Evolutionary conservation across 2,329 filamentous ascomycete species (phyloP).

Genomic region (Cryphonectria parasitica): DNA sequence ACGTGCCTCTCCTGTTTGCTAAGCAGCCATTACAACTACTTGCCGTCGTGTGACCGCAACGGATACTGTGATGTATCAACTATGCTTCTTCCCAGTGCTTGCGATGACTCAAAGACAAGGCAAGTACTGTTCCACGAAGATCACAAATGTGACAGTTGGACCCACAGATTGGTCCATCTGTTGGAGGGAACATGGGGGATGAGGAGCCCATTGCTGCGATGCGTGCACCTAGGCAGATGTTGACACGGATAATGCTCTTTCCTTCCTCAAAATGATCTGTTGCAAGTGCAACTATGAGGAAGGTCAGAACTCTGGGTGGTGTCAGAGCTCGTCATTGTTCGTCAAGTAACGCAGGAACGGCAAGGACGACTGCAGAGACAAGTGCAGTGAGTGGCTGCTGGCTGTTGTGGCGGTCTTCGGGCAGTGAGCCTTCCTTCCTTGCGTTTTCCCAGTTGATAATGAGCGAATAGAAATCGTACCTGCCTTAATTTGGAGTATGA

Average conservation of each 20-base stretch:
- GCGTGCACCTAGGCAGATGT: not conserved
- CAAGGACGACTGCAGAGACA: not conserved
- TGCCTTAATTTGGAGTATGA: no score
- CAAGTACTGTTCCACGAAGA: not conserved
- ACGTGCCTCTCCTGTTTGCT: not conserved
- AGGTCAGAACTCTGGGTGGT: not conserved
- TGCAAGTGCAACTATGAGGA: not conserved
- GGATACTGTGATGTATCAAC: not conserved
- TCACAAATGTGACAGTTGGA: not conserved
- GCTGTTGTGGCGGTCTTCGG: not conserved
- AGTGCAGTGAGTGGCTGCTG: not conserved
- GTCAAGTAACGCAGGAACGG: not conserved
- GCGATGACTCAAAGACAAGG: not conserved
- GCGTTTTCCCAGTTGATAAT: not conserved
- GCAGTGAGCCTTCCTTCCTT: constrained; percentile 1
- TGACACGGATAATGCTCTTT: no score
- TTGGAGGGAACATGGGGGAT: not conserved
- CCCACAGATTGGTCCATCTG: not conserved
- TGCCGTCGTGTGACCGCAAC: not conserved
- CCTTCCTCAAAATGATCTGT: not conserved
- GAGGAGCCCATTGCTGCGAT: not conserved
- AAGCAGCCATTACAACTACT: not conserved
- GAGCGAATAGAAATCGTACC: not conserved
- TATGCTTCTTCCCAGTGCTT: not conserved
- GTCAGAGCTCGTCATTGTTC: not conserved